Evolutionary conservation across 345 rosid genomes (phyloP), one percentile per base, ranked within the genome.

Genomic region (Brassica juncea): DNA sequence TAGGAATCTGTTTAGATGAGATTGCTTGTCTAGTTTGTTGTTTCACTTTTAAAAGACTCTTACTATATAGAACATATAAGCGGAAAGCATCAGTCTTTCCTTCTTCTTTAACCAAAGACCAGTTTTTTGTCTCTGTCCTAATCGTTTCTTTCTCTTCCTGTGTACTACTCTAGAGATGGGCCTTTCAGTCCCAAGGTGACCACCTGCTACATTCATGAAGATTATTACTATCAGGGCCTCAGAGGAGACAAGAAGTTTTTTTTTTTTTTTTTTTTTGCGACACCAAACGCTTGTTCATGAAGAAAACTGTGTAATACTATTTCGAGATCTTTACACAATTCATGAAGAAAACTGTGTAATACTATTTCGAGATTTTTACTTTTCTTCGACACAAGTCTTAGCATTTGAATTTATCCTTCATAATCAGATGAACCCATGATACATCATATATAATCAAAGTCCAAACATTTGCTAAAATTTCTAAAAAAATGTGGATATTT

Each of bases 151-250:
- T 59, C 73, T 67, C 74, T 72, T 70, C 62, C 8, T 73, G 49
- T 84, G 76, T 77, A 30, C 84, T 76, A 52, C 64, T 77, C 55
- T 85, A 92, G 97, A 86, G 91, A 83, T 89, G 75, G 97, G 99
- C 70, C 86, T 86, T 77, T 89, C 94, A 0, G 94, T 86, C 70
- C 97, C 95, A 78, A 94, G 99, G 95, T 94, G 97, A 91, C 25
- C 60, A 54, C 85, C 30, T 68, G 71, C 64, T 77, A 32, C 74
- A 49, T 73, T 44, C 74, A 75, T 37, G 84, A 74, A 21, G 67
- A 84, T 70, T 76, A 65, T 58, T 73, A 21, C 76, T 68, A 76
- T 78, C 72, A 78, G 27, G n/a, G 86, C 31, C 31, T 28, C 31
- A 28, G 83, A 62, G 85, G 55, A 54, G 60, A 54, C 60, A 6